A percentile compares a stretch with the other conserved stretches of the same genome.
Evolutionary conservation across 2,329 filamentous ascomycete genomes (phyloP).

Genomic region (Trichoderma gracile): DNA sequence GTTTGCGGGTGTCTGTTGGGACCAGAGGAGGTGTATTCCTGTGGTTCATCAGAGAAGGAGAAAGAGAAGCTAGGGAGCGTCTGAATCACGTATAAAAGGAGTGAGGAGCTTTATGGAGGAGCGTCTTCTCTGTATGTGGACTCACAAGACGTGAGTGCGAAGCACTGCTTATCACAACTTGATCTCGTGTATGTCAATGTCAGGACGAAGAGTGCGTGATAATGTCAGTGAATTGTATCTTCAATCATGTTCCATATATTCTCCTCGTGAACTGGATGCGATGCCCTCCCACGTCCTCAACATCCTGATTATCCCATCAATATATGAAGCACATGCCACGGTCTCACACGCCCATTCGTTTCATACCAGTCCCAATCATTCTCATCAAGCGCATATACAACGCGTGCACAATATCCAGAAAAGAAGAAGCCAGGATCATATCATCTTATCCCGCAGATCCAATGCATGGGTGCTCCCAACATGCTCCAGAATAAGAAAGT

Average conservation of each 20-base stretch:
- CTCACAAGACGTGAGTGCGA: too few species aligned
- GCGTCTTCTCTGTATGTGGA: not conserved
- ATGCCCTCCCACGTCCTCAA: not conserved
- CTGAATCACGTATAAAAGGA: not conserved
- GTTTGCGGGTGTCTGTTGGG: not conserved
- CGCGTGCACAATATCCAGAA: not conserved
- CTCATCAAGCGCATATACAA: constrained; percentile 1
- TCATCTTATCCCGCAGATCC: not conserved
- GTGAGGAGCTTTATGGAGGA: not conserved
- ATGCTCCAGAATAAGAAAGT: not conserved
- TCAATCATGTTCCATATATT: not conserved
- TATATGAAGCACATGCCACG: not conserved
- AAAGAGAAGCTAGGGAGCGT: not conserved
- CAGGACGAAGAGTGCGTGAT: too few species aligned
- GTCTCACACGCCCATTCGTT: not conserved
- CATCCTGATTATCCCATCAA: not conserved
- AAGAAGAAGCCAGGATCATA: too few species aligned
- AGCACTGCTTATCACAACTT: not conserved
- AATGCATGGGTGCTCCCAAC: not conserved
- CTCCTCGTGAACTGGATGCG: not conserved
- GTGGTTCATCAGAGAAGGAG: not conserved
- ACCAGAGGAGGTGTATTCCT: not conserved
- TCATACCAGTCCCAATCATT: not conserved
- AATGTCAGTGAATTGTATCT: not conserved
- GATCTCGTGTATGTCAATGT: too few species aligned